A percentile compares a stretch with the other conserved stretches of the same genome.
Evolutionary conservation across 2,329 filamentous ascomycete genomes (phyloP).

Genomic region (Fusarium verticillioides): DNA sequence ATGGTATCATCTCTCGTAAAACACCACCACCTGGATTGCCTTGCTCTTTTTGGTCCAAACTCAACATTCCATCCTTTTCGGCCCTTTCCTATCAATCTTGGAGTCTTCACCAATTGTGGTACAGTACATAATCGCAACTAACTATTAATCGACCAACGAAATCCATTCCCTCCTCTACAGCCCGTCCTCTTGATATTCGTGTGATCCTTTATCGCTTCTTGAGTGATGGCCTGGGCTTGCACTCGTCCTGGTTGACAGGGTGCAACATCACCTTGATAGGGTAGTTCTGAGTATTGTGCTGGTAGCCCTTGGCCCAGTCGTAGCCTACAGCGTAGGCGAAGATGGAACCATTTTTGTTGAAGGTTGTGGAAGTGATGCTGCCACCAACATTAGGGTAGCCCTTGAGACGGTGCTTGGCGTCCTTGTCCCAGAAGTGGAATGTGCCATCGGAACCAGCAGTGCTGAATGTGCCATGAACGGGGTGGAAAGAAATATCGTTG

Average conservation of each 20-base stretch:
- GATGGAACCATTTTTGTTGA: constrained; percentile 85
- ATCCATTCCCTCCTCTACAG: not conserved
- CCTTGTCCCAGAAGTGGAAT: constrained; percentile 97
- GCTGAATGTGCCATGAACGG: constrained; percentile 96
- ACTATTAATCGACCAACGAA: constrained; percentile 25
- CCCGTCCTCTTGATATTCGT: not conserved
- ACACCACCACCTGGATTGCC: constrained; percentile 31
- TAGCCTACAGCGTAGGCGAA: constrained; percentile 94
- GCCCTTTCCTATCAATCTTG: constrained; percentile 23
- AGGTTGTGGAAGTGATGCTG: constrained; percentile 90
- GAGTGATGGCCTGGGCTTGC: constrained; percentile 68
- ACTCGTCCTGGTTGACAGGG: constrained; percentile 72
- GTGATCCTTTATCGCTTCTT: constrained; percentile 65
- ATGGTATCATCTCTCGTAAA: constrained; percentile 48
- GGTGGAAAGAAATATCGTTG: constrained; percentile 98
- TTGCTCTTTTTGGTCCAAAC: constrained; percentile 7
- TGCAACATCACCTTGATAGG: constrained; percentile 89
- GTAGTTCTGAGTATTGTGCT: constrained; percentile 78
- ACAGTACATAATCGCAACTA: constrained; percentile 34
- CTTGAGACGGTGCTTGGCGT: constrained; percentile 88
- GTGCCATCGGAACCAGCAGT: constrained; percentile 96
- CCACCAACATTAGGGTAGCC: constrained; percentile 88
- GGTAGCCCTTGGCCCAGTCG: constrained; percentile 98
- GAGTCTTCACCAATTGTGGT: constrained; percentile 3
- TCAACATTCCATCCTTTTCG: constrained; percentile 21